These are phyloP conservation scores for Bromus sterilis DNA, from an alignment of 176 grass and related monocot genomes.

Conservation along the genomic window DNA sequence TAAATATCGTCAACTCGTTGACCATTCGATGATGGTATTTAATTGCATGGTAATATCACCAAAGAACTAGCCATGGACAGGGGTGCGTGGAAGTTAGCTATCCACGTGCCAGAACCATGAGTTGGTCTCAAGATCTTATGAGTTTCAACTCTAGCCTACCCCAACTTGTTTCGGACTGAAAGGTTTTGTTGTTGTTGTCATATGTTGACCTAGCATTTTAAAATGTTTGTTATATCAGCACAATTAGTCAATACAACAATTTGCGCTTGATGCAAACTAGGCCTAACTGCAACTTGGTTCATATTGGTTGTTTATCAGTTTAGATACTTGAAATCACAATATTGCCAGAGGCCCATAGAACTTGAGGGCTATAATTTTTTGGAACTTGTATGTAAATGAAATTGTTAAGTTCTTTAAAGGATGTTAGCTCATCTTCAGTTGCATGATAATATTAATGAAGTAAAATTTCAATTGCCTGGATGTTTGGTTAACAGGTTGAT, in stretches of 20 bases:
- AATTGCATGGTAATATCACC: constrained; percentile 6
- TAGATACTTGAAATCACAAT: constrained; percentile 1
- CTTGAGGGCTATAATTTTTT: not conserved
- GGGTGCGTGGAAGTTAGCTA: too few species aligned
- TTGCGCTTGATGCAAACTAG: not conserved
- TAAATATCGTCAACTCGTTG: not conserved
- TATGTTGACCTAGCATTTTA: not conserved
- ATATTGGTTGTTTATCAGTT: not conserved
- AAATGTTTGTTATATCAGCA: not conserved
- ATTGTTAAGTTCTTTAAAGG: constrained; percentile 47
- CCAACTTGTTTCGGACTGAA: too few species aligned
- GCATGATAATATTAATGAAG: constrained; percentile 51
- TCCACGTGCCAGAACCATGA: too few species aligned
- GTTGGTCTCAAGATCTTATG: too few species aligned
- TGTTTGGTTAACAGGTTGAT: constrained; percentile 99
- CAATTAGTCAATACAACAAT: not conserved
- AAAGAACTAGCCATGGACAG: too few species aligned
- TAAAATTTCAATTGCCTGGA: constrained; percentile 90
- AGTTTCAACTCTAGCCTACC: too few species aligned
- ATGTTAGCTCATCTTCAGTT: constrained; percentile 41
- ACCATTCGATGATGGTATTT: not conserved
- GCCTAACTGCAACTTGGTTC: not conserved
- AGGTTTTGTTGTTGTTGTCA: too few species aligned
- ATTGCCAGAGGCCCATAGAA: not conserved
- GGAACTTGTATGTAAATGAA: constrained; percentile 29